Conservation (phyloP, 306 rosid genomes). For the Leucaena leucocephala region DNA sequence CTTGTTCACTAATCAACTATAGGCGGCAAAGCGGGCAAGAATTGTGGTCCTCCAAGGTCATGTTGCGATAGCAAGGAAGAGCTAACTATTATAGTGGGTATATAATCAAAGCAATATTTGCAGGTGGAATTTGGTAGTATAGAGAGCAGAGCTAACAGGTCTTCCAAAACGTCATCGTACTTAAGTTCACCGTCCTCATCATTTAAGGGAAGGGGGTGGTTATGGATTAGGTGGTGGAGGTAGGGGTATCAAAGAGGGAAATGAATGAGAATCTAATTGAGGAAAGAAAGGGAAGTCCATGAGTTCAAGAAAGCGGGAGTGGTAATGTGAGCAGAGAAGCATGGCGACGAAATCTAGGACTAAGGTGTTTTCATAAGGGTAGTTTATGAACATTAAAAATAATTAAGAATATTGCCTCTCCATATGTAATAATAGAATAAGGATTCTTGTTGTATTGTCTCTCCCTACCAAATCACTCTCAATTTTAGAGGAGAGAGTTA, state of each 20-base stretch:
- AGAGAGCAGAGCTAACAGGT: slow-evolving; percentile 31
- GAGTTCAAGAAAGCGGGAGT: slow-evolving; percentile 73
- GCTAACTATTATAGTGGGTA: slow-evolving; percentile 48
- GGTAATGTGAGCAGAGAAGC: slow-evolving; percentile 67
- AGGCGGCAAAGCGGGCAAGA: slow-evolving; percentile 87
- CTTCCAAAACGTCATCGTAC: slow-evolving; percentile 22
- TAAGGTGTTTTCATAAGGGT: not conserved
- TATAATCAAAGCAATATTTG: slow-evolving; percentile 34
- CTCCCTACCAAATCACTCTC: too few relatives aligned
- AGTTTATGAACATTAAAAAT: too few relatives aligned
- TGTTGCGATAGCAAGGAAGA: slow-evolving; percentile 37
- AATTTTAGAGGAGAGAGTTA: too few relatives aligned
- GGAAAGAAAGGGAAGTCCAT: slow-evolving; percentile 58
- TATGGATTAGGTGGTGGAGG: slow-evolving; percentile 51
- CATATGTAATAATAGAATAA: too few relatives aligned
- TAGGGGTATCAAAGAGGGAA: slow-evolving; percentile 39
- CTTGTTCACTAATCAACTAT: slow-evolving; percentile 37
- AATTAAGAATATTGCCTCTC: too few relatives aligned
- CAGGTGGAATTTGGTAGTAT: slow-evolving; percentile 31
- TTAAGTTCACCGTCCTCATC: slow-evolving; percentile 4
- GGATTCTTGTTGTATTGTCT: too few relatives aligned
- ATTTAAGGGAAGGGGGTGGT: slow-evolving; percentile 40
- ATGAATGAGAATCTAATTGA: slow-evolving; percentile 42
- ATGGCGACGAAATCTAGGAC: slow-evolving; percentile 12
- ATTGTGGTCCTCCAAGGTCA: slow-evolving; percentile 52